These are phyloP conservation scores for Xylariaceae sp. DNA, from an alignment of 2,329 filamentous ascomycete genomes.

Conservation along the genomic window DNA sequence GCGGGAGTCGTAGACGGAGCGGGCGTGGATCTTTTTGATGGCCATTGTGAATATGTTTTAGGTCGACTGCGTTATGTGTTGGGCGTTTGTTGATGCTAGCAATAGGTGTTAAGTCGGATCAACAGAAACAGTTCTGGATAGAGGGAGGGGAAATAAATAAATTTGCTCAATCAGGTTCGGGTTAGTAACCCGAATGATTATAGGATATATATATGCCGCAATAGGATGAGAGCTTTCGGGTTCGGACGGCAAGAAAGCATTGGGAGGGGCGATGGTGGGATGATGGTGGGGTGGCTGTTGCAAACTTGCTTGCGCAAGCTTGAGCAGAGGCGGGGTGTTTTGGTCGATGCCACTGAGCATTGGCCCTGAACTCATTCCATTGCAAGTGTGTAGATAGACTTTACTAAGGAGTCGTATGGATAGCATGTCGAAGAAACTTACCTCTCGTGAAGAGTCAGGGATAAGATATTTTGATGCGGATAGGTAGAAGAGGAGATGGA, in stretches of 20 bases:
- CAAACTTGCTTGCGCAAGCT: too few relatives aligned
- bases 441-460: too few relatives aligned
- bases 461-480: too few relatives aligned
- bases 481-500: too few relatives aligned
- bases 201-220: slow-evolving; percentile 12
- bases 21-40: slow-evolving; percentile 85
- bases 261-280: too few relatives aligned
- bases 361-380: too few relatives aligned
- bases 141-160: slow-evolving; percentile 2
- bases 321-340: too few relatives aligned
- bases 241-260: neutral
- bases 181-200: neutral
- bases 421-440: too few relatives aligned
- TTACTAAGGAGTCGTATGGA: too few relatives aligned
- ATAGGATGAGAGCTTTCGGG: neutral
- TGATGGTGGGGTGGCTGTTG: too few relatives aligned
- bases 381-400: too few relatives aligned
- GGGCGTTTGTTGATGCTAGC: slow-evolving; percentile 3
- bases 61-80: neutral
- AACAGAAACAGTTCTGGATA: neutral
- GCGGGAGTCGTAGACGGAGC: slow-evolving; percentile 98
- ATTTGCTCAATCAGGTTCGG: slow-evolving; percentile 3
- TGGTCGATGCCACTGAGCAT: too few relatives aligned
- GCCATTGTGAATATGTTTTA: slow-evolving; percentile 61
- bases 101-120: slow-evolving; percentile 5